Conservation (phyloP, 129 eudicot genomes). For the Tanacetum coccineum region DNA sequence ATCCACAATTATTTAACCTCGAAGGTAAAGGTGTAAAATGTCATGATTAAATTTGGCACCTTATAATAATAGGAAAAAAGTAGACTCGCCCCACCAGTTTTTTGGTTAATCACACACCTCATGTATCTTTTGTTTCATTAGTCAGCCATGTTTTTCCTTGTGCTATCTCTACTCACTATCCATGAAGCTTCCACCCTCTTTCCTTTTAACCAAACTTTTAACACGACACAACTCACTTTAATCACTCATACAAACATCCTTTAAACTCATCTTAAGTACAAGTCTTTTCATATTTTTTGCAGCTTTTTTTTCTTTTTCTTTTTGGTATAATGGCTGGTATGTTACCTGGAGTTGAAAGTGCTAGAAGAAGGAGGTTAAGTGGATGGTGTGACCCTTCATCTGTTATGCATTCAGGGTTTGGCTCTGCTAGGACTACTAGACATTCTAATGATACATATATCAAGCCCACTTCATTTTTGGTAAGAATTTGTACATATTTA, state of each 20-base stretch:
- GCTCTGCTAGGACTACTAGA: constrained; percentile 16
- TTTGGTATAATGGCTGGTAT: constrained; percentile 44
- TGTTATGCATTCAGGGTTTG: constrained; percentile 18
- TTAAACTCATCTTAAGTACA: not conserved
- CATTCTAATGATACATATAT: constrained; percentile 27
- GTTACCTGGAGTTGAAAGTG: constrained; percentile 59
- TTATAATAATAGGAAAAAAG: not conserved
- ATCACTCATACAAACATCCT: constrained; percentile 7
- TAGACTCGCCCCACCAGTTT: constrained; percentile 5
- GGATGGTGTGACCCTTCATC: constrained; percentile 28
- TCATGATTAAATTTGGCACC: constrained; percentile 2
- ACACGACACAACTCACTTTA: not conserved
- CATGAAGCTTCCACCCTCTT: constrained; percentile 28
- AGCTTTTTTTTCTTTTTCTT: not conserved
- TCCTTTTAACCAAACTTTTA: constrained; percentile 13
- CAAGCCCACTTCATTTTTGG: constrained; percentile 27
- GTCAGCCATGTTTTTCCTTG: constrained; percentile 16
- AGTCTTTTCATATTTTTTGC: not conserved
- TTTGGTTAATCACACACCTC: constrained; percentile 19
- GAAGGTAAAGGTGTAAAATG: not conserved
- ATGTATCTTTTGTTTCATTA: not conserved
- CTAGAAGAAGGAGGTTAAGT: constrained; percentile 39
- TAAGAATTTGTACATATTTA: not conserved
- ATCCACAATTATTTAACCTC: not conserved
- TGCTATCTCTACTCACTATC: constrained; percentile 13